Evolutionary conservation across 257 asterid genomes (phyloP).

Genomic region (Nicotiana tomentosiformis): DNA sequence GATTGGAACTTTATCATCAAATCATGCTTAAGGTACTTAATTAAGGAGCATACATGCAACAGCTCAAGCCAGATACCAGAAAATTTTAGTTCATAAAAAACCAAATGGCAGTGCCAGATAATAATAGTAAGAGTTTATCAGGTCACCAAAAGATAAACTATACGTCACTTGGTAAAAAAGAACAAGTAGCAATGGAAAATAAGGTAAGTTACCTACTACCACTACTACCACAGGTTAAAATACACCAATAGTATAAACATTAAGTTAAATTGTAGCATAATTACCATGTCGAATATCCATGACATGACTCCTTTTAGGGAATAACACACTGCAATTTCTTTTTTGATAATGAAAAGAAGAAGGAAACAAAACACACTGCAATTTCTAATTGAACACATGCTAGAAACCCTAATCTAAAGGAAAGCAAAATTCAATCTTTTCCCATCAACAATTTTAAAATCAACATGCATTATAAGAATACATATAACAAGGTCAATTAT

Average conservation of each 20-base stretch:
- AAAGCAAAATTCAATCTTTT: neutral
- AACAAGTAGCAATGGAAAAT: neutral
- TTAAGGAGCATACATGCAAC: neutral
- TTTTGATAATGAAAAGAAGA: too few relatives aligned
- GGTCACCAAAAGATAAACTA: neutral
- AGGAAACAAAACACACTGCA: neutral
- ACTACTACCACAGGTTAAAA: neutral
- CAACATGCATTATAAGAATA: conserved; percentile 14
- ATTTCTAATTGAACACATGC: neutral
- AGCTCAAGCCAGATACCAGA: conserved; percentile 1
- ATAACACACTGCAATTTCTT: neutral
- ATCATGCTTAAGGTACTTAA: neutral
- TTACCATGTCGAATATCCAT: too few relatives aligned
- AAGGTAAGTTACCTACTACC: neutral
- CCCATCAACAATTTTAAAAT: conserved; percentile 5
- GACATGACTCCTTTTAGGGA: too few relatives aligned
- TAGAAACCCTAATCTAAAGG: conserved; percentile 47
- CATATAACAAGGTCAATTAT: neutral
- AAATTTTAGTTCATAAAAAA: neutral
- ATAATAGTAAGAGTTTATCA: neutral
- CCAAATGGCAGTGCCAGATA: neutral
- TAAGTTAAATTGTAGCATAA: neutral
- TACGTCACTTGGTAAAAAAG: neutral
- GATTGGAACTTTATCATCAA: neutral
- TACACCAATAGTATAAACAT: neutral